Evolutionary conservation across 2,329 filamentous ascomycete genomes (phyloP).

Genomic region (Phyllosticta citribraziliensis): DNA sequence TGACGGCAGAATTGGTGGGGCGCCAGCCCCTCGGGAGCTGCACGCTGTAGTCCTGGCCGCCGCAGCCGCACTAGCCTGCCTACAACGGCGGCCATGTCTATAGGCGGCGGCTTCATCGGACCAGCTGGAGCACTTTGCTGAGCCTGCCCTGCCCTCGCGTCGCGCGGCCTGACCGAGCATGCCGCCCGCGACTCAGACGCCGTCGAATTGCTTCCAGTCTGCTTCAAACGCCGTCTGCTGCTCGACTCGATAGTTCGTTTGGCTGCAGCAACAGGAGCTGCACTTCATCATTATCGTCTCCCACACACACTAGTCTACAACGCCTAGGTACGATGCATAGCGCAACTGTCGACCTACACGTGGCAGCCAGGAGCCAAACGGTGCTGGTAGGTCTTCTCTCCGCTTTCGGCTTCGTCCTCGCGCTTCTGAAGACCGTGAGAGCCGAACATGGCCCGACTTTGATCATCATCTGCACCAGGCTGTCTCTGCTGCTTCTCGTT

Average conservation of each 20-base stretch:
- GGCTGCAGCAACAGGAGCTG: not conserved
- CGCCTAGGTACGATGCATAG: not conserved
- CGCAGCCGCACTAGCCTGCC: not conserved
- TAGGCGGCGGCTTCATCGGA: not conserved
- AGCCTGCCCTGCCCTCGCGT: not conserved
- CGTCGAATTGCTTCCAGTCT: not conserved
- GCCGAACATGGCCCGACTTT: not conserved
- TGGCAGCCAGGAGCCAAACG: not conserved
- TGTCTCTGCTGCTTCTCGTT: not conserved
- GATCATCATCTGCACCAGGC: not conserved
- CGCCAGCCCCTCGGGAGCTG: not conserved
- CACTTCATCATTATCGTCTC: not conserved
- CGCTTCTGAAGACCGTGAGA: not conserved
- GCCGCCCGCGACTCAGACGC: not conserved
- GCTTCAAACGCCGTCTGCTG: not conserved
- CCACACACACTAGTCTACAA: too few species aligned
- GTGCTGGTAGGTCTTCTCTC: not conserved
- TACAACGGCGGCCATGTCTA: not conserved
- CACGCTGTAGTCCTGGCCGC: not conserved
- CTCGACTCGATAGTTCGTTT: not conserved
- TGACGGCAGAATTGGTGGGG: slow-evolving; percentile 6
- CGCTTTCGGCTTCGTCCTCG: not conserved
- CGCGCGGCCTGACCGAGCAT: not conserved
- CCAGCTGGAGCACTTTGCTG: not conserved
- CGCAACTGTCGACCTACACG: not conserved